Evolutionary conservation across 225 moss, liverwort and hornwort genomes (phyloP), one percentile per base, ranked within the genome.

Genomic region (Marchantia polymorpha): DNA sequence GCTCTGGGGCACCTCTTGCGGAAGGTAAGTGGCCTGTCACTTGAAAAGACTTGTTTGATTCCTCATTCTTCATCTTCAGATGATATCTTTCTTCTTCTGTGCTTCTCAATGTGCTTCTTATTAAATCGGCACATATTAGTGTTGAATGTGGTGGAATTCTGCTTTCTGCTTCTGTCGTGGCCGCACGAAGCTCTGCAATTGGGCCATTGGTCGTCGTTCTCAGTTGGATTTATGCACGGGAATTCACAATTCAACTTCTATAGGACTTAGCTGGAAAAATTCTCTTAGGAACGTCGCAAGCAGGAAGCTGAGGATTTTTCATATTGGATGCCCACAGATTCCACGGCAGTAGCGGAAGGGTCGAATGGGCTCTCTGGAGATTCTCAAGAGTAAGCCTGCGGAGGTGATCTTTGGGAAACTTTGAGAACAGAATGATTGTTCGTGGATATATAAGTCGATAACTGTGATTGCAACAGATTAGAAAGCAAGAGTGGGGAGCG

Each of bases 381-480:
- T 70, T 39, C 56, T 23, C 85, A 76, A 82, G 82, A 79, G 85
- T 85, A 85, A 85, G 77, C 64, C 50, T 50, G 50, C 61, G 79
- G 82, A 85, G 85, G 85, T 85, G 75, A 79, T 76, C 80, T 72
- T 77, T 79, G 79, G 75, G 76, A 75, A 59, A 67, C 79, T 79
- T 79, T 75, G 68, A 66, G 80, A 73, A 52, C 52, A 52, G 26
- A 39, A 39, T 39, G 39, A 39, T 39, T 39, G 39, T 39, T 39
- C 3, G 5, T 39, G 5, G 39, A 71, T 12, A 20, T 19, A 31
- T 46, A 22, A 51, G 51, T n/a, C 19, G 46, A 69, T 48, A 58
- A 5, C 19, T 16, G 58, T 58, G 46, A 17, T 69, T 11, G 69
- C 47, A 0, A 65, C 26, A 14, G 65, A 0, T 65, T 65, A 11